Evolutionary conservation across 2,329 filamentous ascomycete species (phyloP).

Genomic region (Verticillium tricorpus): DNA sequence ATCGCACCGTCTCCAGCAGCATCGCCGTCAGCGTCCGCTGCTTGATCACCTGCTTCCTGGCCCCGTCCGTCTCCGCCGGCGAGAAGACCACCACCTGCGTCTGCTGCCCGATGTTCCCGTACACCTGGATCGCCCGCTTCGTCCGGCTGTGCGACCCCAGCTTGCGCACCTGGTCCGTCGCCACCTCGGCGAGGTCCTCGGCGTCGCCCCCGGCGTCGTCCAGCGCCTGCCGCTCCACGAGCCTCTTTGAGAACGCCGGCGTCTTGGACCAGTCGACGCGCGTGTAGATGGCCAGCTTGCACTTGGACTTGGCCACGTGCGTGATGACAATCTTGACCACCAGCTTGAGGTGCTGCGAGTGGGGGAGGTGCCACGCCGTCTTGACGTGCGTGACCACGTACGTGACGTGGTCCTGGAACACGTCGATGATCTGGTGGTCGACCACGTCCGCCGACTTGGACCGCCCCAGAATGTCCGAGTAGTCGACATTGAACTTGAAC

Average conservation of each 20-base stretch:
- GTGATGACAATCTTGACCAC: conserved; percentile 92
- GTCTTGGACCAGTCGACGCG: conserved; percentile 81
- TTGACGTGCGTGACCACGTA: conserved; percentile 61
- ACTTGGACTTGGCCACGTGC: conserved; percentile 85
- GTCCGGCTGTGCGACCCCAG: conserved; percentile 71
- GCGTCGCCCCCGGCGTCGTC: conserved; percentile 70
- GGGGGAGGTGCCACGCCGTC: conserved; percentile 79
- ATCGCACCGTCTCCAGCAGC: conserved; percentile 67
- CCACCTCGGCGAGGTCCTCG: conserved; percentile 69
- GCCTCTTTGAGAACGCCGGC: conserved; percentile 54
- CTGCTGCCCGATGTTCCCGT: conserved; percentile 68
- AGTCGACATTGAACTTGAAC: conserved; percentile 74
- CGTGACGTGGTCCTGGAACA: conserved; percentile 69
- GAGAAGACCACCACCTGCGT: conserved; percentile 59
- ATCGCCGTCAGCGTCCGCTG: conserved; percentile 62
- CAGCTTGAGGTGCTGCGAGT: conserved; percentile 72
- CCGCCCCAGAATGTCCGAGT: conserved; percentile 60
- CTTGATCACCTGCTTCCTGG: conserved; percentile 56
- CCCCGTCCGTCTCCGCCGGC: conserved; percentile 39
- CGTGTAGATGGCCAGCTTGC: conserved; percentile 83
- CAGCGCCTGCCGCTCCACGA: conserved; percentile 67
- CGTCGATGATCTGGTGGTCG: conserved; percentile 83
- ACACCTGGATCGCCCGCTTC: conserved; percentile 74
- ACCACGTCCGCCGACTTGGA: conserved; percentile 58
- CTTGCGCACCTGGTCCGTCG: conserved; percentile 72